Conservation (phyloP, 148 eudicot genomes). For the Chenopodium album region DNA sequence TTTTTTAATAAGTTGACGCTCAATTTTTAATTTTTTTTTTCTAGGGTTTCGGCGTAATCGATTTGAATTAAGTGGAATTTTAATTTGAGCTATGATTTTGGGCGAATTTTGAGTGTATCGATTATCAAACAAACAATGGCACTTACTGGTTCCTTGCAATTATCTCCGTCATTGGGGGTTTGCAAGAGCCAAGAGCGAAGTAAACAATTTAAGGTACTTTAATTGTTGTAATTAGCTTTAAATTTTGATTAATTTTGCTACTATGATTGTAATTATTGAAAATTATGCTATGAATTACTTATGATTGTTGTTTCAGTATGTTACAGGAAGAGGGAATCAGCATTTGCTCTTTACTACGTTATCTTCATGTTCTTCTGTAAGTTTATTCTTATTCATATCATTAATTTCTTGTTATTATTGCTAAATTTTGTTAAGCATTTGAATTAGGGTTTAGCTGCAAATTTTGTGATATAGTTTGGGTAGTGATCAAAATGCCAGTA, state of each 20-base stretch:
- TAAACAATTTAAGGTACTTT: slow-evolving; percentile 43
- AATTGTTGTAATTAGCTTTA: neutral
- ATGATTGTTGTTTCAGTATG: slow-evolving; percentile 37
- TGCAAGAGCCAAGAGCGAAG: slow-evolving; percentile 38
- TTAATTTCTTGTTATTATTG: neutral
- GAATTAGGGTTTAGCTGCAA: neutral
- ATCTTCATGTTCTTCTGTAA: slow-evolving; percentile 49
- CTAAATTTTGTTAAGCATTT: neutral
- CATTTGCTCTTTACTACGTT: slow-evolving; percentile 24
- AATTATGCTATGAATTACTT: neutral
- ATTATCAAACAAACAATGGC: slow-evolving; percentile 37
- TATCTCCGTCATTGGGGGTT: slow-evolving; percentile 43
- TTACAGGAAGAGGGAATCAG: slow-evolving; percentile 34
- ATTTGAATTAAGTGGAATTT: neutral
- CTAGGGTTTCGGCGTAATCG: slow-evolving; percentile 24
- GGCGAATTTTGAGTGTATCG: neutral
- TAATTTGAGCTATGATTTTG: slow-evolving; percentile 3
- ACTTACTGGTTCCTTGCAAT: slow-evolving; percentile 50
- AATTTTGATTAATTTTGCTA: neutral
- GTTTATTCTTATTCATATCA: slow-evolving; percentile 15
- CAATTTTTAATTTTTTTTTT: neutral
- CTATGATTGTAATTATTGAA: neutral
- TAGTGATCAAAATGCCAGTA: neutral
- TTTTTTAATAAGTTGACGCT: neutral
- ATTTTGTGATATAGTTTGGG: no score